Percentiles rank a stretch among this genome's conserved stretches.
Evolutionary conservation across 2,329 filamentous ascomycete species (phyloP).

Genomic region (Penicillium sclerotiorum): DNA sequence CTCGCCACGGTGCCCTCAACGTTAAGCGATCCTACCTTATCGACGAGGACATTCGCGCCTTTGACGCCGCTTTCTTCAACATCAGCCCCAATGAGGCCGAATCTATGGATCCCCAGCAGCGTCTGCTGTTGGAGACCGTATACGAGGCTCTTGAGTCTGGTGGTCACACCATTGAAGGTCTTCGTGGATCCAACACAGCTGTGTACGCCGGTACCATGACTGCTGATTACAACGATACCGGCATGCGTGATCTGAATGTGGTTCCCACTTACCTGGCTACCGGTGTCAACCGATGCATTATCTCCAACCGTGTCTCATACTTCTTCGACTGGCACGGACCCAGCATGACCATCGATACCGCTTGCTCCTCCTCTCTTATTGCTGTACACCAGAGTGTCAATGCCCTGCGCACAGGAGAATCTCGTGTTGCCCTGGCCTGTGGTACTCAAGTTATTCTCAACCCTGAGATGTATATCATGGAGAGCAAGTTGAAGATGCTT

Average conservation of each 20-base stretch:
- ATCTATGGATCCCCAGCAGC: conserved; percentile 6
- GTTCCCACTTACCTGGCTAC: conserved; percentile 9
- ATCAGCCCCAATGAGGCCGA: neutral
- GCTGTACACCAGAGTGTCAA: conserved; percentile 26
- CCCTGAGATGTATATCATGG: conserved; percentile 19
- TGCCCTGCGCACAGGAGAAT: conserved; percentile 15
- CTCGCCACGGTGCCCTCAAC: neutral
- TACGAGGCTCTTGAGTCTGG: conserved; percentile 6
- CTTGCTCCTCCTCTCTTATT: conserved; percentile 45
- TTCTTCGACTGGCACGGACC: conserved; percentile 16
- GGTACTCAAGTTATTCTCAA: conserved; percentile 29
- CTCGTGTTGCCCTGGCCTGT: conserved; percentile 25
- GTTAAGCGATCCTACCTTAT: conserved; percentile 1
- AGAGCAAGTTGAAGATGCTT: conserved; percentile 39
- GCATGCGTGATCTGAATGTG: neutral
- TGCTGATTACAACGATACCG: neutral
- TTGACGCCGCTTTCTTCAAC: conserved; percentile 7
- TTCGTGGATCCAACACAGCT: conserved; percentile 5
- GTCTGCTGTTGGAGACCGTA: conserved; percentile 1
- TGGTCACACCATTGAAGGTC: neutral
- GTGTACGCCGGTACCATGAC: conserved; percentile 1
- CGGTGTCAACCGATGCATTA: conserved; percentile 30
- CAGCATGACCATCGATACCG: conserved; percentile 48
- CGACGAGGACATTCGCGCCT: neutral
- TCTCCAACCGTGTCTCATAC: conserved; percentile 38